These are phyloP conservation scores for Trichosporon asahii DNA, from an alignment of 1,284 basidiomycete species.

Conservation along the genomic window DNA sequence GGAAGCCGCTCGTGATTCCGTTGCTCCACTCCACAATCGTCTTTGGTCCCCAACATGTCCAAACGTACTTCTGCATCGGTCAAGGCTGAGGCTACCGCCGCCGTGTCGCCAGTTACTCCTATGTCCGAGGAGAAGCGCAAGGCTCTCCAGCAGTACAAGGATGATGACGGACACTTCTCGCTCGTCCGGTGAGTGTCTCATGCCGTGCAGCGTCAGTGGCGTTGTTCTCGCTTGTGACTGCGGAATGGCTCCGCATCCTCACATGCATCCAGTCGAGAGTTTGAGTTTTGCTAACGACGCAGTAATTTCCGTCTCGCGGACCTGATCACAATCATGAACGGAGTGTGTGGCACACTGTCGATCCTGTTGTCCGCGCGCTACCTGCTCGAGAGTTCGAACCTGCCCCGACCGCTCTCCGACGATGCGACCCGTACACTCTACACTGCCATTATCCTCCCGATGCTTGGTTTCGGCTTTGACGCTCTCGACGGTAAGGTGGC, in stretches of 20 bases:
- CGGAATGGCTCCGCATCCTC: neutral
- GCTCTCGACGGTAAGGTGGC: slow-evolving; percentile 98
- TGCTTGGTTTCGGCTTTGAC: slow-evolving; percentile 97
- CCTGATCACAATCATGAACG: slow-evolving; percentile 99
- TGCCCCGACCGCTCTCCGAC: slow-evolving; percentile 38
- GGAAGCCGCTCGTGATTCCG: neutral
- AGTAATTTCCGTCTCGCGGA: slow-evolving; percentile 98
- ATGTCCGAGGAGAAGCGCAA: slow-evolving; percentile 54
- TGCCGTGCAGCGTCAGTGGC: neutral
- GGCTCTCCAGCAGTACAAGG: slow-evolving; percentile 75
- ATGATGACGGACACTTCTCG: slow-evolving; percentile 89
- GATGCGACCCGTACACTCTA: slow-evolving; percentile 58
- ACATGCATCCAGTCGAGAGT: neutral
- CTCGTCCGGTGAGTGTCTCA: slow-evolving; percentile 70
- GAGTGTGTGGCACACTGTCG: slow-evolving; percentile 94
- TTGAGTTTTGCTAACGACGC: slow-evolving; percentile 3
- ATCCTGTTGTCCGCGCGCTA: slow-evolving; percentile 83
- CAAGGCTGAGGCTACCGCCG: neutral
- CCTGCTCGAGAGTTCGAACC: slow-evolving; percentile 77
- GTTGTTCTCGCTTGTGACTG: neutral
- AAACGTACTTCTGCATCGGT: slow-evolving; percentile 6
- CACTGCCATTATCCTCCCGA: slow-evolving; percentile 79
- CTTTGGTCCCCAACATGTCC: neutral
- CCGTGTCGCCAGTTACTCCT: neutral
- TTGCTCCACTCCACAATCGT: neutral